Conservation (phyloP, 2,329 filamentous ascomycete genomes). For the Exophiala sp. region DNA sequence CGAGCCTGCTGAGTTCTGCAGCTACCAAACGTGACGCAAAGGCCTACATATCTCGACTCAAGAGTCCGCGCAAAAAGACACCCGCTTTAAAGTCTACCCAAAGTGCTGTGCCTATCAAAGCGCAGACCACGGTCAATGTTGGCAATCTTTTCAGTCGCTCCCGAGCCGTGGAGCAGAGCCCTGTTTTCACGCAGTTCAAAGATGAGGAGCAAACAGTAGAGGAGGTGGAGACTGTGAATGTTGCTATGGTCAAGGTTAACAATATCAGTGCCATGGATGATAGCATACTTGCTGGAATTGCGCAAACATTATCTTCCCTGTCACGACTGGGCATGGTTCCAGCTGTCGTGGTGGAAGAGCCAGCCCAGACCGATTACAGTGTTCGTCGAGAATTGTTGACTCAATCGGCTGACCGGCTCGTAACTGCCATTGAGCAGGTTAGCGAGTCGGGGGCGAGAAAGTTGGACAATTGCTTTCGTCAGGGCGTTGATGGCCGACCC, state of each 20-base stretch:
- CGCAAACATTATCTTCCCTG: constrained; percentile 79
- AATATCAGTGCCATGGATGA: constrained; percentile 69
- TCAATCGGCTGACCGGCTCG: constrained; percentile 68
- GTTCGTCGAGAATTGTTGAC: constrained; percentile 47
- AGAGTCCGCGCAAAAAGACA: constrained; percentile 36
- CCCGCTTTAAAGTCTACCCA: constrained; percentile 22
- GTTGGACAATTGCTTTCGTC: constrained; percentile 57
- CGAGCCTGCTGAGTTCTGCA: constrained; percentile 81
- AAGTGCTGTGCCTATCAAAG: constrained; percentile 20
- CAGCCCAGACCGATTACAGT: constrained; percentile 33
- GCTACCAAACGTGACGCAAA: constrained; percentile 91
- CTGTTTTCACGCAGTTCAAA: constrained; percentile 57
- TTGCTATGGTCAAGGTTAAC: constrained; percentile 82
- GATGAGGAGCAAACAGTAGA: constrained; percentile 37
- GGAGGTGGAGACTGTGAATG: constrained; percentile 57
- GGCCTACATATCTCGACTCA: constrained; percentile 85
- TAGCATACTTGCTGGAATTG: constrained; percentile 68
- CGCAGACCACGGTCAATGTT: constrained; percentile 38
- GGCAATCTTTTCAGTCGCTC: constrained; percentile 59
- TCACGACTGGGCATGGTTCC: constrained; percentile 76
- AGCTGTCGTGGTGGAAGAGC: constrained; percentile 71
- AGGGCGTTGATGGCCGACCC: constrained; percentile 36
- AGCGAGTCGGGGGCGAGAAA: constrained; percentile 66
- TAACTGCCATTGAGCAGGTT: constrained; percentile 68
- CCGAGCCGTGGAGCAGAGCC: constrained; percentile 56